Base-by-base conservation (phyloP, 495 filamentous ascomycete species). In the Penicillium odoratum region DNA sequence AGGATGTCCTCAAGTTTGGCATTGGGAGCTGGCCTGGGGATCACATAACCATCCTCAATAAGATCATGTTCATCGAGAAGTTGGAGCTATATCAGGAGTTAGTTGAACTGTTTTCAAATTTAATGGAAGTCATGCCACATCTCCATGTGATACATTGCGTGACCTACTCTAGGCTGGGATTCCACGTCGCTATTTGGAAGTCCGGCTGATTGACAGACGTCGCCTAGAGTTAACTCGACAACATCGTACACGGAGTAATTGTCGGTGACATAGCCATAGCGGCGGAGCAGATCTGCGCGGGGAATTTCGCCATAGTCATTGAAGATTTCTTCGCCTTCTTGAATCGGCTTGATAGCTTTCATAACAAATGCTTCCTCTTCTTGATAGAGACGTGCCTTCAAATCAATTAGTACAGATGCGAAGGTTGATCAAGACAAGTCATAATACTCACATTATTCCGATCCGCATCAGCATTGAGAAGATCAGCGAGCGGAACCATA, bases 401-500 rank as follows among this genome's bases (percentile, higher is more conserved):
- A 18, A 6, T 40, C 21, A 38, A 29, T 66, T 33, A 62, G 56
- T 15, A 62, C 55, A 31, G 31, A 30, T 11, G 15, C 25, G 8
- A 16, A 26, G 33, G 9, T 11, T 36, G 8, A 9, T 36, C 8
- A 36, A 36, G 9, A 36, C 13, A 3, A 36, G 9, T 36, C 10
- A 3, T 43, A 42, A 51, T 46, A 64, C 82, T 62, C 51, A 85
- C 86, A 64, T 90, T 90, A 56, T 96, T 95, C 51, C 85, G 85
- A 61, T 90, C 85, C 3, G 89, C 91, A 68, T 98, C 90, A 1
- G 93, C 93, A 66, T 98, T 98, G 11, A 97, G 81, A 60, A 96
- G 85, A 69, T 98, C 93, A 3, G 93, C 93, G 69, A 98, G 77
- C 15, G 93, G 92, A 9, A 98, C 88, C 91, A 98, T 93, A 45